Conservation (phyloP, 257 asterid species). For the Thymus mandschuricus region DNA sequence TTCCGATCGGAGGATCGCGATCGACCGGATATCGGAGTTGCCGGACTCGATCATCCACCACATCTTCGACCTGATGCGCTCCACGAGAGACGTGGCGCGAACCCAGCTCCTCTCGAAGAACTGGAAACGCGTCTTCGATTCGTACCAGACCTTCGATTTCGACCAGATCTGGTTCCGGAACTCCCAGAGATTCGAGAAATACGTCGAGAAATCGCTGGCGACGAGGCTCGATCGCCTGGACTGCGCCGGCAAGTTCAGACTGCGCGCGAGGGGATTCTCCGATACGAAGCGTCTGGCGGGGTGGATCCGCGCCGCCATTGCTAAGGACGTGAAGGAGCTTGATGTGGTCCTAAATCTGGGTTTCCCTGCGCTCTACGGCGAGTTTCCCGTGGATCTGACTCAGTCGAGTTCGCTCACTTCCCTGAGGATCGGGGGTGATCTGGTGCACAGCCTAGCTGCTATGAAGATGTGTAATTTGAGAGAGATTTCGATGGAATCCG, state of each 20-base stretch:
- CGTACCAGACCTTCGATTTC: conserved; percentile 46
- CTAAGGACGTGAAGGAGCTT: neutral
- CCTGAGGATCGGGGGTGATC: conserved; percentile 37
- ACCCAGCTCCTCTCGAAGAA: conserved; percentile 44
- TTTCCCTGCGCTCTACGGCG: too few relatives aligned
- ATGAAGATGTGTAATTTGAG: conserved; percentile 38
- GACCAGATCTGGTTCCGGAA: conserved; percentile 44
- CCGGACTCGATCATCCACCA: conserved; percentile 53
- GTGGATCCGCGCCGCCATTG: conserved; percentile 42
- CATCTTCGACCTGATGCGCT: conserved; percentile 35
- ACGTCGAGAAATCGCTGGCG: conserved; percentile 36
- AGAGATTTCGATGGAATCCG: conserved; percentile 39
- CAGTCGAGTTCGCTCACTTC: conserved; percentile 34
- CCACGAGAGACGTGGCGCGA: conserved; percentile 6
- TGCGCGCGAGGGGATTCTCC: conserved; percentile 5
- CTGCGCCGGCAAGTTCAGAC: conserved; percentile 39
- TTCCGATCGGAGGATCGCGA: too few relatives aligned
- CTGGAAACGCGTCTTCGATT: conserved; percentile 46
- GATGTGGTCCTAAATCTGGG: too few relatives aligned
- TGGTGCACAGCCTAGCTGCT: neutral
- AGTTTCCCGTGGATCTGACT: neutral
- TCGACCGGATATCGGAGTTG: conserved; percentile 46
- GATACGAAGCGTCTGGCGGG: conserved; percentile 10
- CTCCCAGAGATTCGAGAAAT: neutral
- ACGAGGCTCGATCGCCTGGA: conserved; percentile 34